These are phyloP conservation scores for Rauvolfia tetraphylla DNA, from an alignment of 257 asterid species.

Conservation along the genomic window DNA sequence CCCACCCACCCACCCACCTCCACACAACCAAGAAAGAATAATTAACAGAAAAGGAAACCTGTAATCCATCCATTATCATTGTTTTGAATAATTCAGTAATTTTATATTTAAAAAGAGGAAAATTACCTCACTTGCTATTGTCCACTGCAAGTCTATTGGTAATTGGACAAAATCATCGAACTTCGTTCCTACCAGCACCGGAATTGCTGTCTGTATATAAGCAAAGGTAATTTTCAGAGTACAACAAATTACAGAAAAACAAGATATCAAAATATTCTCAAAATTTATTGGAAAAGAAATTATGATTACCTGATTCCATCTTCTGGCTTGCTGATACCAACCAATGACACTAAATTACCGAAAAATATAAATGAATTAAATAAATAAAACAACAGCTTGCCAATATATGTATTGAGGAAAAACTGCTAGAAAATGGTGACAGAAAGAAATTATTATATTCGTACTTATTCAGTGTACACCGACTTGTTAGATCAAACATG, in stretches of 20 bases:
- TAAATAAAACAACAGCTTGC: not conserved
- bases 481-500: slow-evolving; percentile 87
- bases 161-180: slow-evolving; percentile 80
- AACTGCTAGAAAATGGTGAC: not conserved
- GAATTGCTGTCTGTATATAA: slow-evolving; percentile 66
- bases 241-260: no score
- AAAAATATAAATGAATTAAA: not conserved
- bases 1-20: no score
- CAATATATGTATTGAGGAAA: not conserved
- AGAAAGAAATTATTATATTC: not conserved
- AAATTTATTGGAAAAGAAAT: not conserved
- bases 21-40: no score
- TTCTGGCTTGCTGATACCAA: slow-evolving; percentile 81
- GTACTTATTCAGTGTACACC: slow-evolving; percentile 72
- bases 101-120: no score
- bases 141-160: slow-evolving; percentile 78
- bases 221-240: not conserved
- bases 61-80: not conserved
- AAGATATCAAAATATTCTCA: not conserved
- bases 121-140: slow-evolving; percentile 73
- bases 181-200: slow-evolving; percentile 78
- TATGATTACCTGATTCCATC: slow-evolving; percentile 60
- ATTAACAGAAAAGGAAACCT: no score
- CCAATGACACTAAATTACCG: slow-evolving; percentile 54
- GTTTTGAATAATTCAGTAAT: no score